Conservation (phyloP, 208 protist species). For the Leishmania aethiopica region DNA sequence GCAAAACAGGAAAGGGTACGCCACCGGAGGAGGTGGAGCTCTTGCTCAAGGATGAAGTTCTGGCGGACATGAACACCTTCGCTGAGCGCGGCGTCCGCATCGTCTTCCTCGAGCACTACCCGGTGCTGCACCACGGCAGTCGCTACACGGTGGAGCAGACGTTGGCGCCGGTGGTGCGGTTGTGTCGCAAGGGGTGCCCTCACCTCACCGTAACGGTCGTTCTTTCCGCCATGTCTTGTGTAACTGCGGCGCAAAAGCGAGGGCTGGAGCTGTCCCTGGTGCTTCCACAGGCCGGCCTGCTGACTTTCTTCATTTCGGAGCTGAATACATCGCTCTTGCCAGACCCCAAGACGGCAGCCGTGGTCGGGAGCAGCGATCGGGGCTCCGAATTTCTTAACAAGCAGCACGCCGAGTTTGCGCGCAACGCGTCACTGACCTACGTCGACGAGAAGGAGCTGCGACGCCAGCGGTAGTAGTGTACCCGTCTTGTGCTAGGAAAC, state of each 20-base stretch:
- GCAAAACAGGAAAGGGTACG: background rate
- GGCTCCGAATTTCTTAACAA: constrained; percentile 16
- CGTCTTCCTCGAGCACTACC: constrained; percentile 82
- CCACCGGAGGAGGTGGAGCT: constrained; percentile 7
- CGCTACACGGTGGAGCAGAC: constrained; percentile 37
- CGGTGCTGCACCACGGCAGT: constrained; percentile 79
- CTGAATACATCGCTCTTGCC: constrained; percentile 72
- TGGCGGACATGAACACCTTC: constrained; percentile 35
- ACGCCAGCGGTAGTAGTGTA: background rate
- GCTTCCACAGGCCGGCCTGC: constrained; percentile 60
- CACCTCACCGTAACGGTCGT: constrained; percentile 60
- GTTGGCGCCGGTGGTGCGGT: constrained; percentile 45
- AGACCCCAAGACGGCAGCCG: constrained; percentile 45
- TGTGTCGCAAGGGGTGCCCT: constrained; percentile 29
- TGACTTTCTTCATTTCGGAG: constrained; percentile 62
- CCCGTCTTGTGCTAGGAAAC: background rate
- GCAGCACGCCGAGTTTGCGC: constrained; percentile 41
- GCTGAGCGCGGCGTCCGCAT: constrained; percentile 69
- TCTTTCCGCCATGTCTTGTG: constrained; percentile 78
- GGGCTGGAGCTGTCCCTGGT: constrained; percentile 54
- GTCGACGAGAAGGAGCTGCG: constrained; percentile 31
- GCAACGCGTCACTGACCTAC: constrained; percentile 34
- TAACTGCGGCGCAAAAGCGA: constrained; percentile 42
- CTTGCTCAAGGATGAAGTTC: constrained; percentile 16
- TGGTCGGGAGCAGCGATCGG: constrained; percentile 56